Base-by-base conservation (phyloP, 768 basidiomycete genomes). In the Thelephora ganbajun region DNA sequence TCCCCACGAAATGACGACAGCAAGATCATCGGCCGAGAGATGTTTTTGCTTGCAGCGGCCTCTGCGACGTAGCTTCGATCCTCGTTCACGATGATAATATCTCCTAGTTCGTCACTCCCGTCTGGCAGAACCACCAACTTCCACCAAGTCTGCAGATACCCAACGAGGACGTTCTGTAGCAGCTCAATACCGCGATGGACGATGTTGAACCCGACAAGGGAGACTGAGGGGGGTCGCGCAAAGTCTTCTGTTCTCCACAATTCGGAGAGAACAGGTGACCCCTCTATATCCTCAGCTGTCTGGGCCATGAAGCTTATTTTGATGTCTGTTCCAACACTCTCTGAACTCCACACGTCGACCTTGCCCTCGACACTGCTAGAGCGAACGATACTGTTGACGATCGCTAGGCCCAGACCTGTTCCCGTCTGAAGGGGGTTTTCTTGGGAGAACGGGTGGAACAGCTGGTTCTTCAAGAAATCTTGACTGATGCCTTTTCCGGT, bases 391-490 rank as follows among this genome's bases (percentile, higher is more conserved):
- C 83, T 89, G 67, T 85, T 90, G 59, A 96, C 93, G 53, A 97
- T 96, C 30, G 93, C 92, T 19, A 96, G 77, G 9, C 93, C 93
- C 6, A 97, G 74, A 5, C 92, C 93, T 1, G 92, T 96, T 1
- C 92, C 92, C 1, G 89, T 80, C 57, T 93, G 90, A 5, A 94
- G 62, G 0, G 92, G 91, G 54, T 94, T 93, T 63, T 96, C 93
- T 67, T 97, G 93, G 0, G 91, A 91, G 66, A 97, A 97, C 0
- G 93, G 93, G 55, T 94, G 93, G 68, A 96, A 97, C 5, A 97
- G 70, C 65, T 93, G 88, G 56, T 96, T 91, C 84, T 90, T 88
- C 50, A 94, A 67, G 63, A 97, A 97, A 50, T 86, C 83, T 55
- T 86, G 85, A 59, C 87, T 91, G 52, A 97, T 97, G 19, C 92